Conservation (phyloP, 306 rosid species). For the Prunus mongolica region DNA sequence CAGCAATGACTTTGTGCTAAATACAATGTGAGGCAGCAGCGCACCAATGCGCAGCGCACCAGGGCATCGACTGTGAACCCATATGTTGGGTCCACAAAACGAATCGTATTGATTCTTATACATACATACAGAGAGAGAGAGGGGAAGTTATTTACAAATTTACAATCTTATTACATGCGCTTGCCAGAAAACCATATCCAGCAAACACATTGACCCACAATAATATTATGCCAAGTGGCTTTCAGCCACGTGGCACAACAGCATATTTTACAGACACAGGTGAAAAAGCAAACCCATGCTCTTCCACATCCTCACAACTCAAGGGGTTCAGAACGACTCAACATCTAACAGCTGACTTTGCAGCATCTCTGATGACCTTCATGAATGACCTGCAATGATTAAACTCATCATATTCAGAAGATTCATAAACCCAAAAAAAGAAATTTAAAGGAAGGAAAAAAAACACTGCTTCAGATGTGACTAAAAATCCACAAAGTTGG, state of each 20-base stretch:
- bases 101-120: conserved; percentile 16
- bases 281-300: conserved; percentile 20
- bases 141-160: conserved; percentile 9
- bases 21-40: conserved; percentile 6
- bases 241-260: conserved; percentile 9
- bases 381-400: conserved; percentile 21
- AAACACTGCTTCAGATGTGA: background rate
- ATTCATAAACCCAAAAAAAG: background rate
- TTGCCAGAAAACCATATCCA: conserved; percentile 21
- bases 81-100: conserved; percentile 16
- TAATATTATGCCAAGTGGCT: conserved; percentile 7
- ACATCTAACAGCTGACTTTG: conserved; percentile 22
- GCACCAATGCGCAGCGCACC: background rate
- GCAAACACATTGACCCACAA: background rate
- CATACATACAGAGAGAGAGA: background rate
- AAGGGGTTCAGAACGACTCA: conserved; percentile 16
- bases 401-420: background rate
- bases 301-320: conserved; percentile 6
- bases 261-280: conserved; percentile 21
- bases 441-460: background rate
- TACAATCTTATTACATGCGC: conserved; percentile 2
- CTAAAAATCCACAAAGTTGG: background rate
- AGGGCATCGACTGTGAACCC: conserved; percentile 9
- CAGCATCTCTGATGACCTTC: conserved; percentile 17
- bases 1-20: conserved; percentile 12